A percentile compares a stretch with the other conserved stretches of the same genome.
Evolutionary conservation across 768 basidiomycete genomes (phyloP).

Genomic region (Russula ochroleuca): DNA sequence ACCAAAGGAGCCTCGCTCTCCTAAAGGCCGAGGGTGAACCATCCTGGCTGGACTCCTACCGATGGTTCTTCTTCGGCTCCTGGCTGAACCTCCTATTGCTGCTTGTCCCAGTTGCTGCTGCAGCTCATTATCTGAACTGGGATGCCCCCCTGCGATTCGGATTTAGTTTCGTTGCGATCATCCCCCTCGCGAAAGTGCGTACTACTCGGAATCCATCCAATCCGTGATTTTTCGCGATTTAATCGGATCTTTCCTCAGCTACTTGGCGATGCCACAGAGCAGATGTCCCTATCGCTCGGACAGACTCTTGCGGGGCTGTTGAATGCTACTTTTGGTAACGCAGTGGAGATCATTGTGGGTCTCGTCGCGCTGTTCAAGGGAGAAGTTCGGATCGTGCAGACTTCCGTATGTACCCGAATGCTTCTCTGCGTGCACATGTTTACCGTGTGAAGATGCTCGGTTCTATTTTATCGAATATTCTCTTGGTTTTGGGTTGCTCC

Average conservation of each 20-base stretch:
- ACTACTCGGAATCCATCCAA: background rate
- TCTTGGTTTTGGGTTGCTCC: conserved; percentile 86
- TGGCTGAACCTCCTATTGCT: conserved; percentile 76
- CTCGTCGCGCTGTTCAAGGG: conserved; percentile 70
- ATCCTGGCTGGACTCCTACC: conserved; percentile 52
- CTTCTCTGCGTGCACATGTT: conserved; percentile 5
- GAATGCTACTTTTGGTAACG: conserved; percentile 81
- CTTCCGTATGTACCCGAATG: conserved; percentile 52
- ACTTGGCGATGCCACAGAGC: conserved; percentile 78
- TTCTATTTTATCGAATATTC: conserved; percentile 84
- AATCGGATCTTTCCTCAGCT: conserved; percentile 40
- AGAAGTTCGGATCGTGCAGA: conserved; percentile 86
- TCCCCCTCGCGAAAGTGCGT: conserved; percentile 80
- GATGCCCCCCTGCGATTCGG: conserved; percentile 70
- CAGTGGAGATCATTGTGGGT: conserved; percentile 87
- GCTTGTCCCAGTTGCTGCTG: conserved; percentile 68
- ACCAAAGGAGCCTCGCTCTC: conserved; percentile 38
- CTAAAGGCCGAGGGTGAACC: conserved; percentile 63
- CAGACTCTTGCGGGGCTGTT: conserved; percentile 83
- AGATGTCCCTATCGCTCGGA: conserved; percentile 71
- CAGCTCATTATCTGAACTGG: conserved; percentile 64
- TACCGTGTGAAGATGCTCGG: conserved; percentile 64
- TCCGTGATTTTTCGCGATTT: background rate
- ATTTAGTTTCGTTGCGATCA: conserved; percentile 77
- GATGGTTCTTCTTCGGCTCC: conserved; percentile 56